Percentiles rank a stretch among this genome's conserved stretches.
Evolutionary conservation across 441 rosid genomes (phyloP).

Genomic region (Metrosideros polymorpha): DNA sequence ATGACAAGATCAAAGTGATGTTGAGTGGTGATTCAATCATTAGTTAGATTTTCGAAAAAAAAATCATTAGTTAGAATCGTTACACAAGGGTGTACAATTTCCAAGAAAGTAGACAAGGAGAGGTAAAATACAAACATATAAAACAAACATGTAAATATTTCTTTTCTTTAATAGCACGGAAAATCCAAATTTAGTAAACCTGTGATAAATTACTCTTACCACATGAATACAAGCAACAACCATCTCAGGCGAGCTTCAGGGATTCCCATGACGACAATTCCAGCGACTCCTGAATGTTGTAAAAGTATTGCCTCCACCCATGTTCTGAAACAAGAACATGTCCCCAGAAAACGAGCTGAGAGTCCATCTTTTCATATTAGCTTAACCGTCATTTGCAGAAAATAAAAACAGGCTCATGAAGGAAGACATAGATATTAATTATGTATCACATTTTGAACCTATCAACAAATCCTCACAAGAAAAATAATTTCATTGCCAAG

Average conservation of each 20-base stretch:
- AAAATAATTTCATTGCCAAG: background rate
- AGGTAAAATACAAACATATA: background rate
- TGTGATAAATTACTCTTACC: no score
- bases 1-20: background rate
- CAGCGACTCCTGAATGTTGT: constrained; percentile 55
- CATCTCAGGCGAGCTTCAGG: no score
- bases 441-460: background rate
- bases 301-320: constrained; percentile 57
- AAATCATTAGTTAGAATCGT: background rate
- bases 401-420: background rate
- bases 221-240: no score
- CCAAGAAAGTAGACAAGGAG: background rate
- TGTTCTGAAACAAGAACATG: background rate
- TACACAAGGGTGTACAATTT: background rate
- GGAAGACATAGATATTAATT: background rate
- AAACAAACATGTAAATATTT: no score
- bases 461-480: background rate
- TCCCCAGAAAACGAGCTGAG: background rate
- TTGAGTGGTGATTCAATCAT: background rate
- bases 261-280: no score
- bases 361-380: background rate
- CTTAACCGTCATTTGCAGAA: background rate
- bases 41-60: no score
- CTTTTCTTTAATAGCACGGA: no score
- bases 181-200: no score